Evolutionary conservation across 2,329 filamentous ascomycete species (phyloP).

Genomic region (Hymenoscyphus salicellus): DNA sequence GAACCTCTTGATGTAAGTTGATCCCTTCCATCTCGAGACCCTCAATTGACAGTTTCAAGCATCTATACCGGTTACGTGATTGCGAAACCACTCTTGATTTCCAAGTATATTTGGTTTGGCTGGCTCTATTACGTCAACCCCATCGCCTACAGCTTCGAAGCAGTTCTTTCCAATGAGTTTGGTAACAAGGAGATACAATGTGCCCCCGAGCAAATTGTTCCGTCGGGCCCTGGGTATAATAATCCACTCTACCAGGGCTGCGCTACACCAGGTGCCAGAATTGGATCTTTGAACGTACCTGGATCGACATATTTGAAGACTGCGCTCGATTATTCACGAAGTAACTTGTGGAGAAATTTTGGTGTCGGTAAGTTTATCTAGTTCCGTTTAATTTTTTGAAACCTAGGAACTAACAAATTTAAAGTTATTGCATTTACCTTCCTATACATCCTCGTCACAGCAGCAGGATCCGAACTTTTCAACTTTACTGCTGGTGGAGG

Average conservation of each 20-base stretch:
- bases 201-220: conserved; percentile 55
- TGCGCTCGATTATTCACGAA: conserved; percentile 1
- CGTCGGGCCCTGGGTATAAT: conserved; percentile 51
- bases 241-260: conserved; percentile 61
- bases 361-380: conserved; percentile 43
- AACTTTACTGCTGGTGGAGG: conserved; percentile 60
- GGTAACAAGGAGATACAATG: conserved; percentile 55
- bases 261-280: conserved; percentile 50
- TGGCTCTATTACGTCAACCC: conserved; percentile 52
- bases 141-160: conserved; percentile 59
- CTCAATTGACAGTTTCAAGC: conserved; percentile 11
- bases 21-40: conserved; percentile 34
- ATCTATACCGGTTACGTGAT: conserved; percentile 68
- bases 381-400: not conserved
- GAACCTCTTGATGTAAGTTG: conserved; percentile 67
- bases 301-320: conserved; percentile 5
- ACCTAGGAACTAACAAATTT: not conserved
- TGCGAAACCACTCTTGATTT: conserved; percentile 57
- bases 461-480: conserved; percentile 66
- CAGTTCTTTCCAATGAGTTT: conserved; percentile 62
- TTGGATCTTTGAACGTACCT: not conserved
- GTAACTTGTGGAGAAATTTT: conserved; percentile 29
- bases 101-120: conserved; percentile 63
- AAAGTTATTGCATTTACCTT: conserved; percentile 68
- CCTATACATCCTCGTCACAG: conserved; percentile 70